Evolutionary conservation across 2,329 filamentous ascomycete species (phyloP), one percentile per base, ranked within the genome.

Genomic region (Penicillium freii): DNA sequence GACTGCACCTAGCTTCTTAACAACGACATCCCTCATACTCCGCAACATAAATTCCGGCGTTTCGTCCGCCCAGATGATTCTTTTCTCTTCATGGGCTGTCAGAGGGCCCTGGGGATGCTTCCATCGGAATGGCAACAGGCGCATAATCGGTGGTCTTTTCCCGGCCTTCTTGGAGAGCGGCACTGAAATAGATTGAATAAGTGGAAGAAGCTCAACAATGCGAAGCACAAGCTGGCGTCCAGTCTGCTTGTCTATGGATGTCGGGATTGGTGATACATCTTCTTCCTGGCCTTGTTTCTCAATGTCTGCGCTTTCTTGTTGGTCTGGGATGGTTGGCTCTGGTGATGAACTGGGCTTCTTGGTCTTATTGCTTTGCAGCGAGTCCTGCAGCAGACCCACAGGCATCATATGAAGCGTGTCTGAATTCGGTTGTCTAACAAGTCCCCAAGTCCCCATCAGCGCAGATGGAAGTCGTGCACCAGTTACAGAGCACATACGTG

Each of bases 41-140:
- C 60, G 62, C 0, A 78, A 61, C 4, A 81, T 63, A 45, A 80
- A 73, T 3, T 72, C 68, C 4, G 77, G 66, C 75, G 82, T 81
- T 63, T 82, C 78, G 49, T 76, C 66, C 15, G 78, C 72, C 79
- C 80, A 82, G 1, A 78, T 67, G 13, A 79, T 52, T 5, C 67
- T 66, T 29, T 64, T 68, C 23, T 73, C 56, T 13, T 73, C 64
- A 2, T 51, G 45, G 7, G 59, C 43, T 1, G 66, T 69, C 25
- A 73, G 42, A 7, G 70, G 69, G 0, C 73, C 66, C 3, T 63
- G 36, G 21, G 71, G 66, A 64, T 66, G 53, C 67, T 75, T 70
- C 75, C 75, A 70, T 31, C 66, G 64, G 63, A 66, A 64, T 46
- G 77, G 75, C 6, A 78, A 29, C 23, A 75, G 8, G 36, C 58